These are phyloP conservation scores for Vachellia collinsii DNA, from an alignment of 306 rosid genomes.

Conservation along the genomic window DNA sequence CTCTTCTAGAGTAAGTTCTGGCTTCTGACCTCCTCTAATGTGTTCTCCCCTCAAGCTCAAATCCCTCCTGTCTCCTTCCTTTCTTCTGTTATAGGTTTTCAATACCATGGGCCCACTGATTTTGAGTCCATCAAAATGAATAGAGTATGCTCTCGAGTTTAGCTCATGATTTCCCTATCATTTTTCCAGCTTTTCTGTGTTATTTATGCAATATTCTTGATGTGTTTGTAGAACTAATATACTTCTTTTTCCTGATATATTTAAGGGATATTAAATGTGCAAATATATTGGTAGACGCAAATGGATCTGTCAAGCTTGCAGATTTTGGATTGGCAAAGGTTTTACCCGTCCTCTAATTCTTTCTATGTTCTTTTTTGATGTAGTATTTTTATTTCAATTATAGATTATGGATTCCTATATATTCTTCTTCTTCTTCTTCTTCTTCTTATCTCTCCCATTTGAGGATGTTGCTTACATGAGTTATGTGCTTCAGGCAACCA, in stretches of 20 bases:
- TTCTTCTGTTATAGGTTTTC: not conserved
- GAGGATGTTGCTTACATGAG: conserved; percentile 25
- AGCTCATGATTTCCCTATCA: conserved; percentile 23
- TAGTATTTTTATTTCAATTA: conserved; percentile 22
- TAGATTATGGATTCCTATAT: conserved; percentile 24
- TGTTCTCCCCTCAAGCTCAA: not conserved
- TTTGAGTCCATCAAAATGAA: not conserved
- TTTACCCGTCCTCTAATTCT: conserved; percentile 30
- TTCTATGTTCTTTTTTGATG: conserved; percentile 1
- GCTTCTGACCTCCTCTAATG: not conserved
- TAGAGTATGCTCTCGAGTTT: conserved; percentile 23
- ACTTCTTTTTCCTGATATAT: conserved; percentile 8
- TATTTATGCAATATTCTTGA: conserved; percentile 24
- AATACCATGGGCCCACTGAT: not conserved
- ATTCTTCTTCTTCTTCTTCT: conserved; percentile 3
- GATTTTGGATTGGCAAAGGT: conserved; percentile 99
- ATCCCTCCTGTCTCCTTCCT: not conserved
- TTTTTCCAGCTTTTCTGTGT: conserved; percentile 18
- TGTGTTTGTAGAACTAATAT: conserved; percentile 33
- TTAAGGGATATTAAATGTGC: conserved; percentile 96
- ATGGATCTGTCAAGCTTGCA: conserved; percentile 94
- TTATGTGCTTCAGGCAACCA: conserved; percentile 65
- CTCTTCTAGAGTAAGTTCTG: not conserved
- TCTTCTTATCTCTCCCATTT: conserved; percentile 29
- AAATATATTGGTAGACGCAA: conserved; percentile 88